Evolutionary conservation across 768 basidiomycete genomes (phyloP), one percentile per base, ranked within the genome.

Genomic region (Calocybe indica): DNA sequence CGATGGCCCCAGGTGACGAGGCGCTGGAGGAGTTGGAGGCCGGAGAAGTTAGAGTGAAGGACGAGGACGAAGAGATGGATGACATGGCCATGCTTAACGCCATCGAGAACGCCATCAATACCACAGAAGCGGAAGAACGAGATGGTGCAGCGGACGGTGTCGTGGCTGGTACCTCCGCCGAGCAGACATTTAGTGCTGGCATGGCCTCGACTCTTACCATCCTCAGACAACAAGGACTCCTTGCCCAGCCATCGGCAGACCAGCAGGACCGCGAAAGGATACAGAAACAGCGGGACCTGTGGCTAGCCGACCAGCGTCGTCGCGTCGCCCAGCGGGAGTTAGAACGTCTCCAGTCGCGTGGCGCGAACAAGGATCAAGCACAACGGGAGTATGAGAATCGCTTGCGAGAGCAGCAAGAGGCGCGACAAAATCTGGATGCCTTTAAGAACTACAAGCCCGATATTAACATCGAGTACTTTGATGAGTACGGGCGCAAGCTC

Each of bases 391-490:
- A 92, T 62, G 92, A 97, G 69, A 97, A 97, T 59, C 80, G 91
- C 48, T 64, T 85, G 50, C 81, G 95, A 15, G 95, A 98, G 58
- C 88, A 93, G 62, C 85, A 92, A 54, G 94, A 97, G 54, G 85
- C 92, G 5, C 78, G 89, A 37, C 80, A 89, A 13, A 78, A 79
- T 44, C 66, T 92, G 49, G 90, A 95, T 32, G 63, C 80, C 43
- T 99, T 87, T 78, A 91, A 86, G 69, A 79, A 83, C 61, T 99
- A 99, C 74, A 97, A 95, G 66, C 96, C 96, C 5, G 94, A 95
- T 67, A 76, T 99, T 58, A 91, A 95, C 54, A 90, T 98, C 59
- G 88, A 88, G 42, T 99, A 99, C 62, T 85, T 94, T 54, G 96
- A 99, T 61, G 95, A 99, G 65, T 91, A 92, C 62, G 96, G 96